Base-by-base conservation (phyloP, 2,329 filamentous ascomycete genomes). In the Ophiostoma sp. region DNA sequence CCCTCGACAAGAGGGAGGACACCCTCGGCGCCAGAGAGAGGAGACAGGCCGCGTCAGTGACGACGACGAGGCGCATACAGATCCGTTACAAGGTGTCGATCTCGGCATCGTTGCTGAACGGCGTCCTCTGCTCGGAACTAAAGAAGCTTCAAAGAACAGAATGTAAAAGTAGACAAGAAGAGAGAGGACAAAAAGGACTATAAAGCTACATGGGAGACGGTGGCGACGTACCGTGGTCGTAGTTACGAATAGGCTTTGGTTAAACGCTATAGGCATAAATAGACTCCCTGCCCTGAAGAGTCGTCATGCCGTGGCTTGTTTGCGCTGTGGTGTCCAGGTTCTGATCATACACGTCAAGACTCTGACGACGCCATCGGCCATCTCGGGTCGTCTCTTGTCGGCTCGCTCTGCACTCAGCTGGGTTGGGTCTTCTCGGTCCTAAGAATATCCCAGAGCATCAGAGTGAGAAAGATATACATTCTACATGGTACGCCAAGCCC, bases 401-500 rank as follows among this genome's bases (percentile, higher is more conserved):
- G 7, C 1, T 9, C 18, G 49, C 49, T 55, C 14, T 8, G 9
- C 14, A 27, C n/a, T 8, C 49, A 55, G n/a, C 49, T 55, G 7
- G 49, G 49, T 27, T 55, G 49, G 49, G 49, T 55, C n/a, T 55
- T 8, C 49, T 55, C 49, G n/a, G n/a, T 27, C 49, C 49, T 55
- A 55, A 18, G 49, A 55, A 27, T 27, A 27, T 27, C 27, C 27
- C 27, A 27, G 27, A 27, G 27, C 27, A 27, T 27, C 27, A 27
- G 27, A 27, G 27, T 27, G 27, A 44, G 42, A 44, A 12, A 1
- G 47, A 52, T 52, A n/a, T 52, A 5, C 47, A 14, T 27, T n/a
- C 6, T 7, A 18, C 16, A 52, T 52, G 16, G 47, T 55, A 55
- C n/a, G 49, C 27, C 49, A 55, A 55, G n/a, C 49, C 45, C 49